These are phyloP conservation scores for Vitis hybrid DNA, from an alignment of 177 flowering plant genomes.

Conservation along the genomic window DNA sequence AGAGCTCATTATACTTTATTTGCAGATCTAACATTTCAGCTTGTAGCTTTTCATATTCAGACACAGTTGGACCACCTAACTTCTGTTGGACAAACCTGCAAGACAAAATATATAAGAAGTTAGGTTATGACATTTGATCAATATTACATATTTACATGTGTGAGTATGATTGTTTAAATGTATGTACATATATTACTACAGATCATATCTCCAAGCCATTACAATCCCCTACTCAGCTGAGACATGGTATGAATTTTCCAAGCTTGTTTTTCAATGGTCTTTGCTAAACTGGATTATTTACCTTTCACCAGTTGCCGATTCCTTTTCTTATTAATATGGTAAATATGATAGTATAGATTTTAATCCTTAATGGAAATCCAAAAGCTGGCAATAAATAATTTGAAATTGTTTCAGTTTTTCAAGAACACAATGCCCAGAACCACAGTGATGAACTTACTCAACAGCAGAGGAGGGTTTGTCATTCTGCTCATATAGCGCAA, in stretches of 20 bases:
- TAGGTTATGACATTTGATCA: not conserved
- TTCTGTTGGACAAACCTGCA: slow-evolving; percentile 79
- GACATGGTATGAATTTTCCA: no score
- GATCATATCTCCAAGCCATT: not conserved
- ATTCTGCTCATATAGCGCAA: slow-evolving; percentile 87
- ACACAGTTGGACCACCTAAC: slow-evolving; percentile 71
- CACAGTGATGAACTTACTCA: slow-evolving; percentile 59
- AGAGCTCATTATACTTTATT: slow-evolving; percentile 64
- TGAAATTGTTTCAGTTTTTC: no score
- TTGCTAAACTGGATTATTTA: no score
- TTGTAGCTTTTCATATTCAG: slow-evolving; percentile 82
- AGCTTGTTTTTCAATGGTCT: no score
- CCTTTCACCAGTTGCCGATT: no score
- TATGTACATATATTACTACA: not conserved
- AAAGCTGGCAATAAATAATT: no score
- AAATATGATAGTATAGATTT: no score
- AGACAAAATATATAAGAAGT: slow-evolving; percentile 1
- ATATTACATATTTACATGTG: not conserved
- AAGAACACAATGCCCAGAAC: not conserved
- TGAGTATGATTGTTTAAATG: no score
- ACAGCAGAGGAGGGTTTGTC: slow-evolving; percentile 87
- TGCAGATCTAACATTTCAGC: slow-evolving; percentile 74
- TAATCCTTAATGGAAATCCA: no score
- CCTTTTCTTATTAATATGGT: no score
- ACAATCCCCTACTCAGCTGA: no score